These are phyloP conservation scores for Candida ascalaphidarum DNA, from an alignment of 805 yeast genomes.

Conservation along the genomic window DNA sequence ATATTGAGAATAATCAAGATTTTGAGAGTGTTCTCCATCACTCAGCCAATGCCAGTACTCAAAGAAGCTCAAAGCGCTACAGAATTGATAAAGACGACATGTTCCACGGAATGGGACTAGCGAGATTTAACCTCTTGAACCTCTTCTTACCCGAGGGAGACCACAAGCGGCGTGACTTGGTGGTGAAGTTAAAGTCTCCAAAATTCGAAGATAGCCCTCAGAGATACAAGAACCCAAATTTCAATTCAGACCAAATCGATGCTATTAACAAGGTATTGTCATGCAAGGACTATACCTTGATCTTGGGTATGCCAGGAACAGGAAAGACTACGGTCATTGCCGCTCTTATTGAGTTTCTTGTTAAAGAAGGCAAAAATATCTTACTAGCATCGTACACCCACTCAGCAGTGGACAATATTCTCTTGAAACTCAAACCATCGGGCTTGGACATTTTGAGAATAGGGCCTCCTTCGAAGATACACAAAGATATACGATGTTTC, in stretches of 20 bases:
- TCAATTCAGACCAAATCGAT: constrained; percentile 62
- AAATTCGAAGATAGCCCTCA: constrained; percentile 19
- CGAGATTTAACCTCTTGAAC: constrained; percentile 68
- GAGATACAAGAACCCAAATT: constrained; percentile 13
- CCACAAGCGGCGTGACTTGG: constrained; percentile 29
- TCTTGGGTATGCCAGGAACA: constrained; percentile 98
- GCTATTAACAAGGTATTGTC: constrained; percentile 63
- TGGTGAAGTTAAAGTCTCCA: constrained; percentile 51
- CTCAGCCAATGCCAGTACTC: constrained; percentile 1
- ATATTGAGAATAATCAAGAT: constrained; percentile 36
- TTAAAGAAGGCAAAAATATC: constrained; percentile 54
- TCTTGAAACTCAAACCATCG: constrained; percentile 51
- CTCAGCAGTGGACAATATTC: constrained; percentile 91
- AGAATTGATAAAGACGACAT: constrained; percentile 78
- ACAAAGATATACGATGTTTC: constrained; percentile 48
- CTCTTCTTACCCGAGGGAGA: constrained; percentile 51
- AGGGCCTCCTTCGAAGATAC: constrained; percentile 55
- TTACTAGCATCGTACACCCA: constrained; percentile 84
- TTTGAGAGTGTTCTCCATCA: constrained; percentile 39
- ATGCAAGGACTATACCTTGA: constrained; percentile 68
- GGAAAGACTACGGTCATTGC: constrained; percentile 92
- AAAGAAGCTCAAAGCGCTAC: constrained; percentile 16
- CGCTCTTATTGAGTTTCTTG: constrained; percentile 55
- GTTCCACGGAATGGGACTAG: constrained; percentile 64
- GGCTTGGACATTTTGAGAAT: constrained; percentile 50